phyloP scores from a whole-genome alignment of 2,329 filamentous ascomycete species.

The Ophiostoma sp. region DNA sequence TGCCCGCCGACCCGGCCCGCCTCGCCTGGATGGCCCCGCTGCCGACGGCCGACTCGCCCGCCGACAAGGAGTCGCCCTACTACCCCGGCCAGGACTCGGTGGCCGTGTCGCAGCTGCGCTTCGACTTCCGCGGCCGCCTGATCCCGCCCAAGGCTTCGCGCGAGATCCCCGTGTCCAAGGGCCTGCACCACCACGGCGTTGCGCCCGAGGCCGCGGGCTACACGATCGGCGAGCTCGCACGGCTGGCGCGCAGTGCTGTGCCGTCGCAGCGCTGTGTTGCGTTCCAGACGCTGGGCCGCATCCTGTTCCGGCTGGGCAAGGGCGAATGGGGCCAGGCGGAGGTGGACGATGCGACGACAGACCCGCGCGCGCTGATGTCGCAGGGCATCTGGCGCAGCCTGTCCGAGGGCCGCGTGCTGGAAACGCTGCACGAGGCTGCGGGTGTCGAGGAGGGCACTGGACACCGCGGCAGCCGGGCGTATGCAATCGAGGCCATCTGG shows the following conservation, averaged over 20 bases:
- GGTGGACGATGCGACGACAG: conserved; percentile 19
- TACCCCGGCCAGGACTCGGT: conserved; percentile 69
- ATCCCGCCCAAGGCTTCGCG: conserved; percentile 71
- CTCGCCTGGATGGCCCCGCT: conserved; percentile 84
- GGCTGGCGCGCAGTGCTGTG: conserved; percentile 73
- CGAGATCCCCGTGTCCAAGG: conserved; percentile 67
- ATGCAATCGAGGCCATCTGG: conserved; percentile 87
- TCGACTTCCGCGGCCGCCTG: conserved; percentile 77
- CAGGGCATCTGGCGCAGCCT: conserved; percentile 78
- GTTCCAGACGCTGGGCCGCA: conserved; percentile 81
- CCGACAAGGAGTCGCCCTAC: conserved; percentile 70
- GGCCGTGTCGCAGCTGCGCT: conserved; percentile 73
- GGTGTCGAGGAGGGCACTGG: conserved; percentile 56
- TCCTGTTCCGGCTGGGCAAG: conserved; percentile 74
- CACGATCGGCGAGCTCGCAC: conserved; percentile 79
- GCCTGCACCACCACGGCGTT: conserved; percentile 88
- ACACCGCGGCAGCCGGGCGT: conserved; percentile 74
- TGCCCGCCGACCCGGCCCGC: conserved; percentile 76
- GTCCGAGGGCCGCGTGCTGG: conserved; percentile 69
- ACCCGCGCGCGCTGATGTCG: conserved; percentile 46
- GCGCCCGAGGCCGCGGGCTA: conserved; percentile 93
- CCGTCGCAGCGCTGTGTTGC: conserved; percentile 85
- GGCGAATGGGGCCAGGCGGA: conserved; percentile 53
- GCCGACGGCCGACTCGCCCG: conserved; percentile 57
- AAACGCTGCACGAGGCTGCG: conserved; percentile 72